Percentiles rank a stretch among this genome's conserved stretches.
Conservation (phyloP, 2,329 filamentous ascomycete genomes). For the Parastagonospora nodorum region DNA sequence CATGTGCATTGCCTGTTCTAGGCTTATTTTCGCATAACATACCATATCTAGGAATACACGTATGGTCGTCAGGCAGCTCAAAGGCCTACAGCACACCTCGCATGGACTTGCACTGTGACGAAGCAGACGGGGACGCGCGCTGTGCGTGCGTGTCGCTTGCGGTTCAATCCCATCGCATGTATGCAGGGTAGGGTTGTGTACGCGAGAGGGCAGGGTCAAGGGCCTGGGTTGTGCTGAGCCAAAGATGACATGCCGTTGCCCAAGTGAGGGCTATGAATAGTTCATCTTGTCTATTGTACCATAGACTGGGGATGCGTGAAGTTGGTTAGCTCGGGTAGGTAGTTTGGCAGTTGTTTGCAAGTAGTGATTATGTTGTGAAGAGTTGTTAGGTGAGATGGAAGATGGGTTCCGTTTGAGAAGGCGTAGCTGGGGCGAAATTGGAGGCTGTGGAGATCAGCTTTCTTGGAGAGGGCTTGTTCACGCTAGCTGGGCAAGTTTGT, state of each 20-base stretch:
- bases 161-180: slow-evolving; percentile 4
- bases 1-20: too few species aligned
- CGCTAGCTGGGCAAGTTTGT: too few species aligned
- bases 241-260: too few species aligned
- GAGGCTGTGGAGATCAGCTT: too few species aligned
- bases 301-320: not conserved
- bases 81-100: not conserved
- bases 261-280: slow-evolving; percentile 20
- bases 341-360: not conserved
- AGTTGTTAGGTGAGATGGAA: not conserved
- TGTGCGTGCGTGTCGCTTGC: slow-evolving; percentile 1
- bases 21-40: not conserved
- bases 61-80: not conserved
- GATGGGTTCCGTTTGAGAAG: too few species aligned
- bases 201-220: not conserved
- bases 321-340: not conserved
- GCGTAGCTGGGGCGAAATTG: too few species aligned
- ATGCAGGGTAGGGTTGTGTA: slow-evolving; percentile 14
- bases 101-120: not conserved
- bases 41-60: not conserved
- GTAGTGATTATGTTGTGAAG: not conserved
- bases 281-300: not conserved
- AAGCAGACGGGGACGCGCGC: too few species aligned
- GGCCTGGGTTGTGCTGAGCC: too few species aligned
- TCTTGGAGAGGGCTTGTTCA: too few species aligned